phyloP scores from a whole-genome alignment of 257 asterid genomes.

The Solanum virginianum region DNA sequence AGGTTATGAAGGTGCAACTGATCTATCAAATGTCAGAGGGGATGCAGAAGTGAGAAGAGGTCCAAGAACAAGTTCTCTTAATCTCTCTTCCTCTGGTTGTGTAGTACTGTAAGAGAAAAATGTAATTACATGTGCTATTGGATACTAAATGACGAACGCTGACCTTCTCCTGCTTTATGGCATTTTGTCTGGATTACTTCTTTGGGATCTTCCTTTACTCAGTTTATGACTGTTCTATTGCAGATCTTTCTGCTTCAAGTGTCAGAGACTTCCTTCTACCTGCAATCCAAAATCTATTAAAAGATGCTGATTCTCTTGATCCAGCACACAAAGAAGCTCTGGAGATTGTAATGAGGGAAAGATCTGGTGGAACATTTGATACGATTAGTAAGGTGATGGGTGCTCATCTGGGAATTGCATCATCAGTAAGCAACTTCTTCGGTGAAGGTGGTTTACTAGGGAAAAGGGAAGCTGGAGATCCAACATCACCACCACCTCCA shows the following conservation, averaged over 20 bases:
- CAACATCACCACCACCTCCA: constrained; percentile 8
- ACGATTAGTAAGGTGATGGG: constrained; percentile 92
- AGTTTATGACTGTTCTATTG: neutral
- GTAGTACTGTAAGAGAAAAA: neutral
- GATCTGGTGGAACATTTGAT: constrained; percentile 87
- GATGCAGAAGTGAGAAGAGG: neutral
- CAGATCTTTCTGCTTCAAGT: constrained; percentile 72
- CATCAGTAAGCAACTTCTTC: constrained; percentile 83
- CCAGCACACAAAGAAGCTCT: constrained; percentile 99
- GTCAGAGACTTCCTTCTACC: constrained; percentile 78
- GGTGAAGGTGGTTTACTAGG: constrained; percentile 84
- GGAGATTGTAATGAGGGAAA: constrained; percentile 77
- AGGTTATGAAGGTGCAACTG: neutral
- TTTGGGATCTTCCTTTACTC: neutral
- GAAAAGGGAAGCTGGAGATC: constrained; percentile 50
- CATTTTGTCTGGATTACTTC: neutral
- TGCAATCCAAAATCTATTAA: constrained; percentile 76
- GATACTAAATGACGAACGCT: neutral
- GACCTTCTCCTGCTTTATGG: neutral
- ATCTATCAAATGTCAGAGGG: neutral
- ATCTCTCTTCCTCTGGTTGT: neutral
- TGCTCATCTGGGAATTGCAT: constrained; percentile 69
- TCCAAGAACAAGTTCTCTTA: neutral
- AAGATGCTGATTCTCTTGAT: constrained; percentile 83
- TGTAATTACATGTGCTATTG: neutral